Base-by-base conservation (phyloP, 371 early-diverging fungal genomes). In the Astathelohania contejeani region DNA sequence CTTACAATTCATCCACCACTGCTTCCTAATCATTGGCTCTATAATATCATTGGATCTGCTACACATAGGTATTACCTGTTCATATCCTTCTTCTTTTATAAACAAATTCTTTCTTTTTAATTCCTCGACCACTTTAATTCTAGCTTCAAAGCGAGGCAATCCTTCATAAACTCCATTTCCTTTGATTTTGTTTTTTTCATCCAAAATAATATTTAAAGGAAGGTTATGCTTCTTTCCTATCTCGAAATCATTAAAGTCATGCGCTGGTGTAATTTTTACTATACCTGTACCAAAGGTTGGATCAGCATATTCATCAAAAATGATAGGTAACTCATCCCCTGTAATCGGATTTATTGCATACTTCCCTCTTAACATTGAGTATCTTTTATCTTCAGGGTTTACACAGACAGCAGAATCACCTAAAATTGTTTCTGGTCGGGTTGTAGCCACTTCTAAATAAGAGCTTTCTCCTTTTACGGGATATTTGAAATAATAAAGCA, bases 251-350 rank as follows among this genome's bases (percentile, higher is more conserved):
- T 90, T 89, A 63, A 81, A 79, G 77, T 98, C 99, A 74, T 96
- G 95, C n/a, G 94, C 92, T 9, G 90, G 93, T 0, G 99, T 95
- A 58, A 98, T 88, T 79, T 98, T 98, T 63, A 98, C 88, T 56
- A 91, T 89, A 73, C 99, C 98, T 25, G 93, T 92, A 75, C 95
- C 96, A 70, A 93, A 90, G 3, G 78, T 81, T 79, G 85, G 83
- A 60, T 94, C 94, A 45, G 87, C 93, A 50, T 81, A 81, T 60
- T 82, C 81, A 63, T 87, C 87, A 67, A 87, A 85, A 32, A 87
- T 77, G 57, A 94, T 88, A 35, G 87, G 86, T 58, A 95, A 82
- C 60, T 80, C 79, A 48, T 87, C 82, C 37, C 79, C 78, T 44
- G 86, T 78, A 78, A 98, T 85, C 26, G 99, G 99, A 75, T 98